Evolutionary conservation across 2,329 filamentous ascomycete genomes (phyloP).

Genomic region (Endocalyx cinctus): DNA sequence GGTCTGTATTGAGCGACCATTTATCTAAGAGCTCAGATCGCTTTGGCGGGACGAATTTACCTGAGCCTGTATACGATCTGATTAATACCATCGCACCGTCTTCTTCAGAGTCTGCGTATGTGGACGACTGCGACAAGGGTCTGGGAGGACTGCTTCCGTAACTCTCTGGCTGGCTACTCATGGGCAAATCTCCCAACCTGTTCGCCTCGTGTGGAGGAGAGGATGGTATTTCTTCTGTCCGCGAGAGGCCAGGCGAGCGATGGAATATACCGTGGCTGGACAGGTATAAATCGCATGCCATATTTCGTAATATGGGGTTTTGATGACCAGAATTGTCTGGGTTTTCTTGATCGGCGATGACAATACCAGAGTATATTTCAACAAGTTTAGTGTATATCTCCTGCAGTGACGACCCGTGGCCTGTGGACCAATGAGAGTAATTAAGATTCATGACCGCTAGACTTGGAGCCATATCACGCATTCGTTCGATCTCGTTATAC

Average conservation of each 20-base stretch:
- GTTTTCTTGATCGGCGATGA: constrained; percentile 1
- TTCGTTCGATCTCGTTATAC: constrained; percentile 19
- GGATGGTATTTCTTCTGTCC: constrained; percentile 3
- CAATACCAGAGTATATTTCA: constrained; percentile 7
- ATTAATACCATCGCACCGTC: constrained; percentile 24
- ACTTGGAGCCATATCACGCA: constrained; percentile 15
- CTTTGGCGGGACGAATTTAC: constrained; percentile 19
- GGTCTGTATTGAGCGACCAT: constrained; percentile 21
- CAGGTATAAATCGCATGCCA: constrained; percentile 25
- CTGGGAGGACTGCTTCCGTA: constrained; percentile 14
- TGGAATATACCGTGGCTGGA: constrained; percentile 20
- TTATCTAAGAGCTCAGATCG: constrained; percentile 20
- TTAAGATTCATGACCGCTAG: constrained; percentile 14
- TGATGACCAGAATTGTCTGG: constrained; percentile 3
- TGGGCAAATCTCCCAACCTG: constrained; percentile 15
- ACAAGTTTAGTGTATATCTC: constrained; percentile 16
- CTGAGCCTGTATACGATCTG: constrained; percentile 25
- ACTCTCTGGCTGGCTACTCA: constrained; percentile 21
- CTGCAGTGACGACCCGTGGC: constrained; percentile 12
- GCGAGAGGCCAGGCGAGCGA: constrained; percentile 6
- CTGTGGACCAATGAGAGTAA: constrained; percentile 5
- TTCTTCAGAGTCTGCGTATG: too few species aligned
- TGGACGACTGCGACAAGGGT: too few species aligned
- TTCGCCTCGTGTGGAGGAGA: constrained; percentile 1
- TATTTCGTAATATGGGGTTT: constrained; percentile 14